Conservation (phyloP, 2,329 filamentous ascomycete species). For the Triangularia setosa region DNA sequence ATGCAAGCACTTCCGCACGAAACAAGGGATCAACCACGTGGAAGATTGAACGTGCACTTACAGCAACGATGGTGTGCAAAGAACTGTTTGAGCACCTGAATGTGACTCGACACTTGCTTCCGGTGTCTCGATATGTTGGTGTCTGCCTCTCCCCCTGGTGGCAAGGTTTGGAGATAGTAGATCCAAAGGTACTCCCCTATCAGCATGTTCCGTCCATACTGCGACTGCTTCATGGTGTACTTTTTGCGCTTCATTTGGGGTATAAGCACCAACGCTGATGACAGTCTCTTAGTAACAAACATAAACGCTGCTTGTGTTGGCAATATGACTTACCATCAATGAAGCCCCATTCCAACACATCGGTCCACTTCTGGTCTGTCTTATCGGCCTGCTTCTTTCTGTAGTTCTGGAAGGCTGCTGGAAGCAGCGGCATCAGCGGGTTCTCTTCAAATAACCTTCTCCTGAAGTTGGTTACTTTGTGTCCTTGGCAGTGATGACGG, state of each 20-base stretch:
- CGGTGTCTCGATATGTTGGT: conserved; percentile 45
- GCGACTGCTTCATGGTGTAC: conserved; percentile 60
- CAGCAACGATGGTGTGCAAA: conserved; percentile 60
- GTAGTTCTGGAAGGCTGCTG: conserved; percentile 62
- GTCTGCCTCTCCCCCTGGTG: conserved; percentile 44
- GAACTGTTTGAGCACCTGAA: conserved; percentile 66
- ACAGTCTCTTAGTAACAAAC: conserved; percentile 10
- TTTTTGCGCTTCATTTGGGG: conserved; percentile 64
- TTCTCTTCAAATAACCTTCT: conserved; percentile 43
- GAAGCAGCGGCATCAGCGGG: conserved; percentile 52
- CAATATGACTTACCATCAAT: conserved; percentile 54
- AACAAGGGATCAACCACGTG: conserved; percentile 5
- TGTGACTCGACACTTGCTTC: conserved; percentile 68
- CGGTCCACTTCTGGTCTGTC: conserved; percentile 58
- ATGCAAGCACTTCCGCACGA: conserved; percentile 8
- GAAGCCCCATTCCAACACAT: conserved; percentile 62
- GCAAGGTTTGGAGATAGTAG: conserved; percentile 43
- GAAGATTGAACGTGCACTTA: conserved; percentile 38
- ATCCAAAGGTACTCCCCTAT: conserved; percentile 66
- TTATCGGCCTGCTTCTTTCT: conserved; percentile 60
- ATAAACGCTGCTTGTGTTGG: conserved; percentile 6
- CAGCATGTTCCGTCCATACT: conserved; percentile 66
- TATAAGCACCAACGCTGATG: conserved; percentile 59
- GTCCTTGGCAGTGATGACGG: conserved; percentile 26
- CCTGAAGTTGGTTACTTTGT: conserved; percentile 13